Evolutionary conservation across 257 asterid species (phyloP).

Genomic region (Dorcoceras hygrometricum): DNA sequence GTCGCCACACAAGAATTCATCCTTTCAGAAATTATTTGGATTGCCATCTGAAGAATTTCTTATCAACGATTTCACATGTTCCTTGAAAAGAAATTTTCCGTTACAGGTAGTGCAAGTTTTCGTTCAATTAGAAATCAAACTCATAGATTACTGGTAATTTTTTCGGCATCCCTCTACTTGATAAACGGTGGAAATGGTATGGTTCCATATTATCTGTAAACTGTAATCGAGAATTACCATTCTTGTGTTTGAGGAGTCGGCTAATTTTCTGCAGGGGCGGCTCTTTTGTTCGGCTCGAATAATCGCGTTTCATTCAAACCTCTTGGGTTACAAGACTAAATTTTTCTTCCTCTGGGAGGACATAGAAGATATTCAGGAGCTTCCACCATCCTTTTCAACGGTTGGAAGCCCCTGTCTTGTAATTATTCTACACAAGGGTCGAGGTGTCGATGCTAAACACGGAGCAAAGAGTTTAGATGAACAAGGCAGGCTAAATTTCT

Average conservation of each 20-base stretch:
- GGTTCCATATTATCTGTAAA: background rate
- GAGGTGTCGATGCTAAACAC: constrained; percentile 71
- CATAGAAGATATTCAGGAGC: constrained; percentile 78
- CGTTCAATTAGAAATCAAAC: background rate
- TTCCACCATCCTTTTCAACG: constrained; percentile 70
- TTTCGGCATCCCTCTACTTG: background rate
- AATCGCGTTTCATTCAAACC: constrained; percentile 78
- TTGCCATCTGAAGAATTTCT: constrained; percentile 93
- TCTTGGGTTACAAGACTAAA: constrained; percentile 82
- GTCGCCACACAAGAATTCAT: constrained; percentile 78
- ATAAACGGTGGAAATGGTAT: background rate
- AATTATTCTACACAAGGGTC: constrained; percentile 67
- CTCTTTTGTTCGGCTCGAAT: constrained; percentile 94
- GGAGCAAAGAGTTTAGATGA: constrained; percentile 81
- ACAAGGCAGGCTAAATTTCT: constrained; percentile 78
- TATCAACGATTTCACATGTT: constrained; percentile 81
- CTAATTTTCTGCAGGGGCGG: constrained; percentile 64
- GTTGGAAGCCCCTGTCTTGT: constrained; percentile 81
- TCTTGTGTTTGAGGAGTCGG: background rate
- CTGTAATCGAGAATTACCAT: background rate
- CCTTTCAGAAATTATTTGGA: constrained; percentile 73
- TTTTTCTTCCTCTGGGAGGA: constrained; percentile 95
- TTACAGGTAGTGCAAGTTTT: constrained; percentile 52
- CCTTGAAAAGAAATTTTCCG: constrained; percentile 82
- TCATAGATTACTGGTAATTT: background rate